Percentiles rank a stretch among this genome's conserved stretches.
phyloP scores from a whole-genome alignment of 257 asterid species.

The Agastache rugosa region DNA sequence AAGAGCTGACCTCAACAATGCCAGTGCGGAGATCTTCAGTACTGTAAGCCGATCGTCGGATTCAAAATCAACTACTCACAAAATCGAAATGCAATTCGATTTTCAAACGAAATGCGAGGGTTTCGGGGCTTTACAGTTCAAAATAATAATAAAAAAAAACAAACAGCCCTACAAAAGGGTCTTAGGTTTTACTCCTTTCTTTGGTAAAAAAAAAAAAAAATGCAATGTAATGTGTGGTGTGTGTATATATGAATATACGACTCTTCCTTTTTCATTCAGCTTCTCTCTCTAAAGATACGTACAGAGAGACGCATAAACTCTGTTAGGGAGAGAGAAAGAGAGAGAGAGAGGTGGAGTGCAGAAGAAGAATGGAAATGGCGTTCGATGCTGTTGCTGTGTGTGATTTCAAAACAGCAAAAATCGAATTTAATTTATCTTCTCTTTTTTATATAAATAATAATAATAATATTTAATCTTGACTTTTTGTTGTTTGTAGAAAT shows the following conservation, averaged over 20 bases:
- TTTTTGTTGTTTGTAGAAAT: slow-evolving; percentile 23
- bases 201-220: slow-evolving; percentile 32
- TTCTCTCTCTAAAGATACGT: slow-evolving; percentile 13
- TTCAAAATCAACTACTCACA: slow-evolving; percentile 23
- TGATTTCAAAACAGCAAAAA: slow-evolving; percentile 27
- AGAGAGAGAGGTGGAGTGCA: slow-evolving; percentile 39
- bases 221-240: slow-evolving; percentile 13
- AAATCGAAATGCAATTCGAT: slow-evolving; percentile 17
- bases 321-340: slow-evolving; percentile 38
- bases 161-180: slow-evolving; percentile 40
- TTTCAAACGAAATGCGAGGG: slow-evolving; percentile 36
- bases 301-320: slow-evolving; percentile 24
- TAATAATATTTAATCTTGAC: not conserved
- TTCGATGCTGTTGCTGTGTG: slow-evolving; percentile 19
- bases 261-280: not conserved
- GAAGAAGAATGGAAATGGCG: slow-evolving; percentile 38
- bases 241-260: not conserved
- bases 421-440: not conserved
- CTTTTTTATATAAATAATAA: not conserved
- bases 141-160: not conserved
- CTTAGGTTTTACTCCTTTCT: slow-evolving; percentile 31
- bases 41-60: slow-evolving; percentile 53
- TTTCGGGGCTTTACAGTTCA: slow-evolving; percentile 32
- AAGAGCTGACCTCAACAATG: slow-evolving; percentile 55
- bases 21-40: slow-evolving; percentile 63